Evolutionary conservation across 805 yeast genomes (phyloP), one percentile per base, ranked within the genome.

Genomic region (Metschnikowia similis): DNA sequence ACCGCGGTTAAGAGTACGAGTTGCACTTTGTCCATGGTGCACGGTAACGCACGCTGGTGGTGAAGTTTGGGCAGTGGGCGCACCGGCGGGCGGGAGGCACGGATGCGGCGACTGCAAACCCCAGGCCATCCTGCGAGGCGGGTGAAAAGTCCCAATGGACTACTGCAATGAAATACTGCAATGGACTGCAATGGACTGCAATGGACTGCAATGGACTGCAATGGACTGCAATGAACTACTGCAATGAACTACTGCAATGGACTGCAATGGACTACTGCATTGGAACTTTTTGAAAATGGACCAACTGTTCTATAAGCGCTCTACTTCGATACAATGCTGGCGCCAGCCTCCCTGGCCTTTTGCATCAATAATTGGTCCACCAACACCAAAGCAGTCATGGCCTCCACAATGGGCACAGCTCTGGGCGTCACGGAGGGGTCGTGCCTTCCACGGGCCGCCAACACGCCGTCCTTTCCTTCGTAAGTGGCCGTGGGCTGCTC

Each of bases 341-440:
- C 44, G 31, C 58, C 55, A 34, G 42, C 48, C 41, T 86, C 89
- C 69, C 99, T 83, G 31, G 96, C 76, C 68, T 87, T 85, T 72
- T 92, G 99, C 42, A 91, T 79, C 72, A 94, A 71, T 50, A 87
- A 71, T 49, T 88, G 83, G 67, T 94, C 99, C 39, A 92, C 92
- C 55, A 92, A 70, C 1, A 89, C 97, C 57, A 94, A 76, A n/a
- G 97, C 94, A 44, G 98, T 82, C 98, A 94, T 92, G 37, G 98
- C 89, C 75, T 94, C 99, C 30, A 94, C 98, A 63, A 94, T 94
- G 47, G 99, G 98, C 53, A 94, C 89, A 36, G 99, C 99, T 69
- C 99, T 84, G 57, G 99, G 99, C 17, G 96, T 96, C 48, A 94
- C 99, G 63, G 91, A 89, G 32, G 99, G 99, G 67, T 94, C 99